phyloP scores from a whole-genome alignment of 1,139 yeast genomes.

The Candida sp. region DNA sequence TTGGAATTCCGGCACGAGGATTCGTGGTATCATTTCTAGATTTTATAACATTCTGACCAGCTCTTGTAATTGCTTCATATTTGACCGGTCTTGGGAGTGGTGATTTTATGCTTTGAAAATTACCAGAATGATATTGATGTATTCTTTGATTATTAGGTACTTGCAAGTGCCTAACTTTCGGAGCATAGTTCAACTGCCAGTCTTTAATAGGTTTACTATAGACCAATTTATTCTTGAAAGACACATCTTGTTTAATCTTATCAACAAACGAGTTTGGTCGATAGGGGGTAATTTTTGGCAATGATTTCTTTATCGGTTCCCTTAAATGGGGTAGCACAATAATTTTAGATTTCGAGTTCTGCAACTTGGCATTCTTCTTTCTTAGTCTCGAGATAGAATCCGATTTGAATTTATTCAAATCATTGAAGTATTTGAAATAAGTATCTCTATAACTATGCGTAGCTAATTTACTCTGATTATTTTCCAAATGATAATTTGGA shows the following conservation, averaged over 20 bases:
- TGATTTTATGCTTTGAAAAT: too few species aligned
- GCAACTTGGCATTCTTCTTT: slow-evolving; percentile 36
- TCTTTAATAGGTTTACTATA: neutral
- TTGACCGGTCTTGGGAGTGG: too few species aligned
- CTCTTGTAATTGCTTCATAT: too few species aligned
- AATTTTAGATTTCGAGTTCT: slow-evolving; percentile 8
- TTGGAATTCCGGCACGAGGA: too few species aligned
- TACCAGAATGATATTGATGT: too few species aligned
- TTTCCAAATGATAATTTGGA: slow-evolving; percentile 35
- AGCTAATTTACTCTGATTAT: slow-evolving; percentile 6
- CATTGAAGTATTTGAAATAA: slow-evolving; percentile 40
- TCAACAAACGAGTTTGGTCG: neutral
- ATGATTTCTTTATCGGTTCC: neutral
- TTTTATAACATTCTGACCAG: too few species aligned
- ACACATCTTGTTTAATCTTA: neutral
- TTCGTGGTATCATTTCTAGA: too few species aligned
- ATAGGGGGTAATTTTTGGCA: neutral
- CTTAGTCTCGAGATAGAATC: slow-evolving; percentile 50
- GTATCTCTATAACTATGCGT: slow-evolving; percentile 26
- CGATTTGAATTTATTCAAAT: slow-evolving; percentile 44
- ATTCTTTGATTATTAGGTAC: too few species aligned
- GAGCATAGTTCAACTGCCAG: neutral
- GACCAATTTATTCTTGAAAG: neutral
- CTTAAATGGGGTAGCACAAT: neutral
- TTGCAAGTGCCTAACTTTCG: too few species aligned